These are phyloP conservation scores for Pseudophaeomoniella oleicola DNA, from an alignment of 2,329 filamentous ascomycete species.

Conservation along the genomic window DNA sequence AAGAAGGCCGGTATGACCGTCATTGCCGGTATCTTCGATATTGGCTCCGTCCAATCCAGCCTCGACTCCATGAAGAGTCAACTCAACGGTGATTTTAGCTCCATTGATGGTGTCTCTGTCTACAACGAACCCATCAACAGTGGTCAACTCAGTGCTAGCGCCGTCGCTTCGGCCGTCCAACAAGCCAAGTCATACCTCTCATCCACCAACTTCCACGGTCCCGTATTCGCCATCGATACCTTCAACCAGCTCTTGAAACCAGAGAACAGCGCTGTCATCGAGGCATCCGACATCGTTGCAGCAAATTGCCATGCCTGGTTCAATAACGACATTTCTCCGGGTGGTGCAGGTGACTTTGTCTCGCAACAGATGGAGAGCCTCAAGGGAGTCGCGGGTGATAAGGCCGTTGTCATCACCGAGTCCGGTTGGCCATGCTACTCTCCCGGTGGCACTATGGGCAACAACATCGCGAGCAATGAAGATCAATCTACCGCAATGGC, in stretches of 20 bases:
- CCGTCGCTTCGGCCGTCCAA: constrained; percentile 44
- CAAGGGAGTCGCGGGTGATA: constrained; percentile 31
- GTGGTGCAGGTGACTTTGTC: constrained; percentile 54
- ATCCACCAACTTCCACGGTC: constrained; percentile 51
- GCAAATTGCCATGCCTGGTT: constrained; percentile 80
- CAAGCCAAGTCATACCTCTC: constrained; percentile 44
- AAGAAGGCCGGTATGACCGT: constrained; percentile 52
- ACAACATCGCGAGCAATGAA: constrained; percentile 53
- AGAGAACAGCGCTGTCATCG: constrained; percentile 52
- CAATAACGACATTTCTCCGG: constrained; percentile 46
- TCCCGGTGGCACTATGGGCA: background rate
- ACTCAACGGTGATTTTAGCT: constrained; percentile 50
- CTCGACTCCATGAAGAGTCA: constrained; percentile 46
- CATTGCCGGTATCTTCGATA: constrained; percentile 60
- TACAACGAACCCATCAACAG: constrained; percentile 71
- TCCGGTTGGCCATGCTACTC: constrained; percentile 62
- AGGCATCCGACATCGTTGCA: constrained; percentile 61
- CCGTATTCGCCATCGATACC: constrained; percentile 69
- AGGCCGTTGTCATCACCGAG: constrained; percentile 62
- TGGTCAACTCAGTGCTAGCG: constrained; percentile 34
- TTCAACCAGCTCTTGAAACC: constrained; percentile 48
- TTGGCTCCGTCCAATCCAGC: constrained; percentile 40
- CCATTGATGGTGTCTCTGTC: constrained; percentile 57
- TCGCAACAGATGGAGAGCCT: constrained; percentile 37
- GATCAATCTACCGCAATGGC: constrained; percentile 54